Percentiles rank a stretch among this genome's conserved stretches.
phyloP scores from a whole-genome alignment of 73 alveolate genomes.

The Paraurostyla sp. region DNA sequence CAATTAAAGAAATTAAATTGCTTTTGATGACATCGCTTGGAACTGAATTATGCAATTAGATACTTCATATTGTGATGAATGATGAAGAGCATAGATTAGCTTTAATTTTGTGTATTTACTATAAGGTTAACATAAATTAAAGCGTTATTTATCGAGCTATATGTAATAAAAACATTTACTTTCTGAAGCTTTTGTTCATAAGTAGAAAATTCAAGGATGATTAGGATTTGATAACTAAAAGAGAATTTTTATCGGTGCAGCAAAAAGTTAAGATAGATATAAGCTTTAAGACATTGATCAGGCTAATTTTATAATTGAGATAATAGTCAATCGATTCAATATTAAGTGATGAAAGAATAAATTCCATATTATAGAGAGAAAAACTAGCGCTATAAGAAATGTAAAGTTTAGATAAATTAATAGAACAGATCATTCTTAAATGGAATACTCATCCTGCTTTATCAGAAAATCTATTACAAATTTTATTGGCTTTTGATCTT shows the following conservation, averaged over 20 bases:
- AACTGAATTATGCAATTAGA: neutral
- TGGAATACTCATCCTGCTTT: slow-evolving; percentile 5
- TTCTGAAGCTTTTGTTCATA: neutral
- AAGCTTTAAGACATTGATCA: neutral
- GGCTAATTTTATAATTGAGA: neutral
- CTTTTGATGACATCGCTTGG: slow-evolving; percentile 42
- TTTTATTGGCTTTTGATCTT: neutral
- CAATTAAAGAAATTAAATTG: slow-evolving; percentile 30
- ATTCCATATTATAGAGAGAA: neutral
- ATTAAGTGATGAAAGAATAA: slow-evolving; percentile 22
- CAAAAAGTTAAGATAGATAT: neutral
- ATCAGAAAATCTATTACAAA: neutral
- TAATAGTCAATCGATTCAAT: neutral
- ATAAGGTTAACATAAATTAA: neutral
- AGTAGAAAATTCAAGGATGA: neutral
- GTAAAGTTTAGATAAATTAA: neutral
- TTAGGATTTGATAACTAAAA: neutral
- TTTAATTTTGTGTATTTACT: neutral
- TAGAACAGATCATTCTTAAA: neutral
- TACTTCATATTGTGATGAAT: slow-evolving; percentile 6
- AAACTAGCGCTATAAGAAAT: neutral
- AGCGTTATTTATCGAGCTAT: neutral
- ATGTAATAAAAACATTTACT: neutral
- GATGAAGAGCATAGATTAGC: slow-evolving; percentile 38
- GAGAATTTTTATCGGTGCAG: neutral